Percentiles rank a stretch among this genome's conserved stretches.
These are phyloP conservation scores for Carallia brachiata DNA, from an alignment of 345 rosid species.

Conservation along the genomic window DNA sequence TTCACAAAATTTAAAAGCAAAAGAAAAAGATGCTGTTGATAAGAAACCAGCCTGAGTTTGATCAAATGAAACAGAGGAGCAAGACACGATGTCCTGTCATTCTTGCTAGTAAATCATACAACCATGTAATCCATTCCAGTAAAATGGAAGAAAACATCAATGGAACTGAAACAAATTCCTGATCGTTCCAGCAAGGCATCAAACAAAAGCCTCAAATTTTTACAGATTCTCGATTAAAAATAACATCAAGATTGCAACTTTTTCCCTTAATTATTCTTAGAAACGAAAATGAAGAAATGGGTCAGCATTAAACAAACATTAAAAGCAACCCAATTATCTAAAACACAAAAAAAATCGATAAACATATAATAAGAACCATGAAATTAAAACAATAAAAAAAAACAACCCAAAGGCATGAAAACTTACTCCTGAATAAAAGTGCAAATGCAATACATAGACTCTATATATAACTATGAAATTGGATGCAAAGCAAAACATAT, in stretches of 20 bases:
- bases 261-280: neutral
- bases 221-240: neutral
- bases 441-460: too few relatives aligned
- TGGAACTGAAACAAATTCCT: neutral
- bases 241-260: too few relatives aligned
- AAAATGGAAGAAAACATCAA: neutral
- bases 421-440: too few relatives aligned
- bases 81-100: neutral
- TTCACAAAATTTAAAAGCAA: neutral
- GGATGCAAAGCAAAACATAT: too few relatives aligned
- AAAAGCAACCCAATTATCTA: neutral
- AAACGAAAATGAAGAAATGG: neutral
- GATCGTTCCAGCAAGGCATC: neutral
- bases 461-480: too few relatives aligned
- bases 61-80: neutral
- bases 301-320: neutral
- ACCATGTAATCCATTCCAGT: neutral
- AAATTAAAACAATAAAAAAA: neutral
- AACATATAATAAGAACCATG: neutral
- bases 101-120: neutral
- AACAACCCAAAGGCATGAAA: neutral
- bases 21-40: neutral
- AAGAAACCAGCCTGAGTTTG: neutral
- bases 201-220: neutral
- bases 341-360: neutral